Percentiles rank a stretch among this genome's conserved stretches.
Conservation (phyloP, 2,329 filamentous ascomycete genomes). For the Sporothrix schenckii region DNA sequence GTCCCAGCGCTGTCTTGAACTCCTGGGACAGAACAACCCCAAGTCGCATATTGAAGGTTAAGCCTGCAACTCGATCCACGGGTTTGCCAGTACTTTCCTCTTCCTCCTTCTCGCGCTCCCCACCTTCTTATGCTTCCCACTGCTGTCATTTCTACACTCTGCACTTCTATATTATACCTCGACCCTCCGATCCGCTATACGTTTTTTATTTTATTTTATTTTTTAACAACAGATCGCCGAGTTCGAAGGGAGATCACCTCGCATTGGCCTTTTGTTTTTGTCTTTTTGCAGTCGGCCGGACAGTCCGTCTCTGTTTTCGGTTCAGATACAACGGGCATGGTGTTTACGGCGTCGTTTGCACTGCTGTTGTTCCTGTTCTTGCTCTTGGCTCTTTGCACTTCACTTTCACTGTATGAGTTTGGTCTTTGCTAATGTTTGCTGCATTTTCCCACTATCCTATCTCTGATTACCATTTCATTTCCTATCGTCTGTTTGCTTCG, state of each 20-base stretch:
- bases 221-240: conserved; percentile 16
- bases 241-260: not conserved
- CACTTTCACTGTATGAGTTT: not conserved
- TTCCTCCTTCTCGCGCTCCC: not conserved
- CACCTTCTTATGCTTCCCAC: not conserved
- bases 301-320: conserved; percentile 19
- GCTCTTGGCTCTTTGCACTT: not conserved
- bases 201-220: not conserved
- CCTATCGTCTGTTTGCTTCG: not conserved
- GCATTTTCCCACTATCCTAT: not conserved
- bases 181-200: not conserved
- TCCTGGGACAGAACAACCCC: conserved; percentile 73
- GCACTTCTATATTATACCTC: not conserved
- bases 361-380: conserved; percentile 18
- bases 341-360: conserved; percentile 48
- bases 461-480: conserved; percentile 15
- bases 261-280: conserved; percentile 31
- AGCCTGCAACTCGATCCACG: conserved; percentile 33
- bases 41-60: conserved; percentile 83
- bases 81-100: not conserved
- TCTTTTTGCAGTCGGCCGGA: not conserved
- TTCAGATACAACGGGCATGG: conserved; percentile 41
- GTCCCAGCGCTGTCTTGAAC: conserved; percentile 84
- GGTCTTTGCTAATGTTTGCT: not conserved
- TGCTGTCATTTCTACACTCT: not conserved